A percentile compares a stretch with the other conserved stretches of the same genome.
Conservation (phyloP, 1,139 yeast genomes). For the Zygosaccharomyces pseudobailii region DNA sequence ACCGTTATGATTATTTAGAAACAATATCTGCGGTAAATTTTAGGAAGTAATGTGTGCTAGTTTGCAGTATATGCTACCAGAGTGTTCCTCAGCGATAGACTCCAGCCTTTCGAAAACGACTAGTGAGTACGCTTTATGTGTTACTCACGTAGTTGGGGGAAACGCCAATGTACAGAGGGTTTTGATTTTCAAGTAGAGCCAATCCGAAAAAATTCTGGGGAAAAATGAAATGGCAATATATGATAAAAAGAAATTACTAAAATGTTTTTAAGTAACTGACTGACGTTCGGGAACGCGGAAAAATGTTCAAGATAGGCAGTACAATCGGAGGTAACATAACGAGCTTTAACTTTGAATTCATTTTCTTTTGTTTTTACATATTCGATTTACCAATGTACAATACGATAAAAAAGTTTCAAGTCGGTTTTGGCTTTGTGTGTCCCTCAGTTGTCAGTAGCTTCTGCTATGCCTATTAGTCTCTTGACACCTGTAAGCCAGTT, state of each 20-base stretch:
- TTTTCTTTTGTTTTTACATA: neutral
- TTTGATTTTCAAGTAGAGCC: neutral
- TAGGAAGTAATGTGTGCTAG: neutral
- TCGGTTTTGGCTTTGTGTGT: neutral
- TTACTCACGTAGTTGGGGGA: neutral
- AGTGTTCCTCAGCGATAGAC: neutral
- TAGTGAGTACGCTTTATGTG: neutral
- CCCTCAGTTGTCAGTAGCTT: constrained; percentile 30
- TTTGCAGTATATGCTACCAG: neutral
- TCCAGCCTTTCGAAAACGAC: neutral
- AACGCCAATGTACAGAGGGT: neutral
- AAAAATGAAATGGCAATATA: neutral
- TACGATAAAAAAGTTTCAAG: neutral
- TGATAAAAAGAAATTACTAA: neutral
- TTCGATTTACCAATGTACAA: constrained; percentile 2
- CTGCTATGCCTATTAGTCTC: constrained; percentile 73
- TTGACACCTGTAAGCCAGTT: constrained; percentile 93
- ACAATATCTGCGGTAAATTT: neutral
- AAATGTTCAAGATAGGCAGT: no score
- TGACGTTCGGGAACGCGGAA: neutral
- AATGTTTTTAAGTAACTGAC: neutral
- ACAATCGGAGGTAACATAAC: no score
- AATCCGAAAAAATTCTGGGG: neutral
- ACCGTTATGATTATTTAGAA: neutral
- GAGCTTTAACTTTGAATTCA: neutral